A percentile compares a stretch with the other conserved stretches of the same genome.
phyloP scores from a whole-genome alignment of 1,284 basidiomycete species.

The Flammula alnicola region DNA sequence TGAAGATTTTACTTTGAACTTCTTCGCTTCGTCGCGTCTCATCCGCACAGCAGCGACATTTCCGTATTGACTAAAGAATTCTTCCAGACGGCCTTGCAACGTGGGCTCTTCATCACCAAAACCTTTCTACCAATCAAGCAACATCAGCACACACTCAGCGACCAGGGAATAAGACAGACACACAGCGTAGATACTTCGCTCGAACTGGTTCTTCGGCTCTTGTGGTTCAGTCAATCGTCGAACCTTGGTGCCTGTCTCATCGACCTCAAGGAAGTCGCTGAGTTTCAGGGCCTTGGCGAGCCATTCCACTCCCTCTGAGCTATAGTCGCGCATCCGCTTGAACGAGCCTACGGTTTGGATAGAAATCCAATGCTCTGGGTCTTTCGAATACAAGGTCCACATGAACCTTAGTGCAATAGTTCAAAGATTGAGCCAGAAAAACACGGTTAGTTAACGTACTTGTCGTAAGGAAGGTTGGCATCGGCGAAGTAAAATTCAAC shows the following conservation, averaged over 20 bases:
- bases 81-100: constrained; percentile 80
- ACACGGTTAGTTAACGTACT: constrained; percentile 45
- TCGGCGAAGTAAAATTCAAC: constrained; percentile 99
- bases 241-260: constrained; percentile 75
- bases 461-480: constrained; percentile 96
- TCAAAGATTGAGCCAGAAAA: not conserved
- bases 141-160: not conserved
- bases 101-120: constrained; percentile 79
- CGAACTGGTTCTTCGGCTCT: constrained; percentile 76
- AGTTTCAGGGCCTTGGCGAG: constrained; percentile 68
- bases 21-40: constrained; percentile 78
- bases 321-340: constrained; percentile 91
- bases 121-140: constrained; percentile 70
- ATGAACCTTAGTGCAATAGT: constrained; percentile 73
- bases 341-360: constrained; percentile 90
- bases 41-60: constrained; percentile 86
- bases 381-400: constrained; percentile 85
- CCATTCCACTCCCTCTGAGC: constrained; percentile 63
- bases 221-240: constrained; percentile 75
- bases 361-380: constrained; percentile 89
- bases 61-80: constrained; percentile 86
- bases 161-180: constrained; percentile 35
- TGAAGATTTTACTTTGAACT: constrained; percentile 73
- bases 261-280: constrained; percentile 77
- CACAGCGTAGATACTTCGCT: constrained; percentile 85